These are phyloP conservation scores for Zanthoxylum bungeanum DNA, from an alignment of 345 rosid genomes.

Conservation along the genomic window DNA sequence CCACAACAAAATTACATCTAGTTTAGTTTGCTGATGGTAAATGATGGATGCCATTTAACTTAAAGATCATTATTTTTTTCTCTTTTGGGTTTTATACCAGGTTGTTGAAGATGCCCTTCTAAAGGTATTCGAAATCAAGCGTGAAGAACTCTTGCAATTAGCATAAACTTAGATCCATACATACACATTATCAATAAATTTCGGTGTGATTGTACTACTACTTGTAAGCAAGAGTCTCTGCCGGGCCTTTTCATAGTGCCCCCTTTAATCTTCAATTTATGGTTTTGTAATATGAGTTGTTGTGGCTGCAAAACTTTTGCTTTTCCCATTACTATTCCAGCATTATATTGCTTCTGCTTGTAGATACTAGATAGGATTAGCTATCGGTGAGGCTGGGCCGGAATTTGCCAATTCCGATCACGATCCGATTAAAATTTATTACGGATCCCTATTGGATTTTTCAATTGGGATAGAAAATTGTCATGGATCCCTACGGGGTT, in stretches of 20 bases:
- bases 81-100: conserved; percentile 26
- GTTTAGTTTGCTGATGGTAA: not conserved
- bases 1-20: not conserved
- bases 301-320: no score
- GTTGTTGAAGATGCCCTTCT: conserved; percentile 70
- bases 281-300: not conserved
- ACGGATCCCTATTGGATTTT: no score
- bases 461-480: no score
- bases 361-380: no score
- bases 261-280: not conserved
- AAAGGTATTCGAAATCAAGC: conserved; percentile 74
- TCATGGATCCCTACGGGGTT: no score
- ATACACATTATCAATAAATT: not conserved
- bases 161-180: conserved; percentile 26
- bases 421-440: no score
- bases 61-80: not conserved
- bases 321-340: no score
- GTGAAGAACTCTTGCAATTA: conserved; percentile 59
- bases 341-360: no score
- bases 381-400: no score
- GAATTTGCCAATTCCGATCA: no score
- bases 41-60: not conserved
- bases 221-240: not conserved
- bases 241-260: not conserved
- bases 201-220: not conserved